Evolutionary conservation across 1,139 yeast genomes (phyloP), one percentile per base, ranked within the genome.

Genomic region (Torulaspora pretoriensis): DNA sequence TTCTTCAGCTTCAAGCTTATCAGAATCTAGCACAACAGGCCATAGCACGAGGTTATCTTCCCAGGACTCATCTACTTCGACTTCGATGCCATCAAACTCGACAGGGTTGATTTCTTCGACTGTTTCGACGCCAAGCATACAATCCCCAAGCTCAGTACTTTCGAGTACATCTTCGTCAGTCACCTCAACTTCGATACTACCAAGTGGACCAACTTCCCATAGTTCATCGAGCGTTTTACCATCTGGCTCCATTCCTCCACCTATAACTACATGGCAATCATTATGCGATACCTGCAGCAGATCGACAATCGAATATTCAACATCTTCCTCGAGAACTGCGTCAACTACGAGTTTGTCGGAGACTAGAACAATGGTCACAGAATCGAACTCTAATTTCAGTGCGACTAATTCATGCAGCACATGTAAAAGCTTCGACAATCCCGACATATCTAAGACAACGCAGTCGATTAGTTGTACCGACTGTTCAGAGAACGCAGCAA

Each of bases 151-250:
- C n/a, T 13, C 37, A 14, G 37, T 7, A 31, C 10, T 17, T 16
- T 8, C 19, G 24, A 31, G 10, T 17, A 16, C 22, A 14, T 31
- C 27, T 13, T 34, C 29, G 8, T 6, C 26, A 13, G 4, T 3
- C 13, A 23, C 27, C 8, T 34, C 28, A 8, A 6, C 36, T 8
- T 34, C 29, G 19, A 4, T 7, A 19, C 5, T 19, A 19, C 22
- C 22, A 4, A 19, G 22, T 19, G 22, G 7, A 16, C 30, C 40
- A 9, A 14, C 16, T 13, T 8, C 30, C 10, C 26, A 16, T 19
- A 6, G 22, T 8, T 38, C 41, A 25, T 30, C 41, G 5, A 38
- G 35, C 29, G 25, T 30, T 25, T 14, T 31, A 6, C 35, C 41
- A n/a, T 31, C 35, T 13, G 14, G 19, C 27, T 10, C 32, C 14